These are phyloP conservation scores for Trichoderma sp. DNA, from an alignment of 2,329 filamentous ascomycete genomes.

Conservation along the genomic window DNA sequence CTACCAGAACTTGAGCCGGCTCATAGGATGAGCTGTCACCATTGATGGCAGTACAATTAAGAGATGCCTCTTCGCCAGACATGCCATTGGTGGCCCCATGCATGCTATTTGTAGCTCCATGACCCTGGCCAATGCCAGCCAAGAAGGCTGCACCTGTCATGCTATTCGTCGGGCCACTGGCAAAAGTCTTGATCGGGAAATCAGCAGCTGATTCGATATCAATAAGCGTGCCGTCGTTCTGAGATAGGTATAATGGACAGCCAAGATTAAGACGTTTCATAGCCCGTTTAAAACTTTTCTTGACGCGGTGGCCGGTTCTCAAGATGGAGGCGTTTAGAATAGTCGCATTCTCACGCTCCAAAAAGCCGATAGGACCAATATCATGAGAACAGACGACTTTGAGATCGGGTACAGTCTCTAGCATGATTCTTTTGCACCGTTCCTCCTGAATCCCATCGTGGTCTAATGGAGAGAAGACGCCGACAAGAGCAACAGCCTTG, in stretches of 20 bases:
- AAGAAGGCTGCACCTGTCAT: conserved; percentile 54
- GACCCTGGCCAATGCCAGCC: conserved; percentile 33
- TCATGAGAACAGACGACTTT: conserved; percentile 43
- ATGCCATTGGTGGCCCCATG: no score
- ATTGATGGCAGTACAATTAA: background rate
- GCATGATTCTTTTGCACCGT: conserved; percentile 38
- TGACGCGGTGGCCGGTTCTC: conserved; percentile 46
- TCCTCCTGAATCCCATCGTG: conserved; percentile 43
- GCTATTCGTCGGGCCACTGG: conserved; percentile 54
- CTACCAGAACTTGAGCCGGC: conserved; percentile 43
- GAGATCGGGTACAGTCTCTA: conserved; percentile 34
- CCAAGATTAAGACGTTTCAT: conserved; percentile 29
- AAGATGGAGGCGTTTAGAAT: conserved; percentile 55
- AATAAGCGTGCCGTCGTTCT: conserved; percentile 54
- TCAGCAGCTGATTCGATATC: conserved; percentile 46
- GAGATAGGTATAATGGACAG: conserved; percentile 49
- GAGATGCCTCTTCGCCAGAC: conserved; percentile 33
- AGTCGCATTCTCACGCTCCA: conserved; percentile 53
- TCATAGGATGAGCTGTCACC: background rate
- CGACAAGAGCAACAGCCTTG: conserved; percentile 41
- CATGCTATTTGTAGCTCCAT: no score
- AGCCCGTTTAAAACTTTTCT: conserved; percentile 46
- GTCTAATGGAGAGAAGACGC: conserved; percentile 48
- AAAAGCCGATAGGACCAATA: conserved; percentile 45
- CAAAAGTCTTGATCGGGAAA: conserved; percentile 53